These are phyloP conservation scores for Mycena haematopus DNA, from an alignment of 768 basidiomycete species.

Conservation along the genomic window DNA sequence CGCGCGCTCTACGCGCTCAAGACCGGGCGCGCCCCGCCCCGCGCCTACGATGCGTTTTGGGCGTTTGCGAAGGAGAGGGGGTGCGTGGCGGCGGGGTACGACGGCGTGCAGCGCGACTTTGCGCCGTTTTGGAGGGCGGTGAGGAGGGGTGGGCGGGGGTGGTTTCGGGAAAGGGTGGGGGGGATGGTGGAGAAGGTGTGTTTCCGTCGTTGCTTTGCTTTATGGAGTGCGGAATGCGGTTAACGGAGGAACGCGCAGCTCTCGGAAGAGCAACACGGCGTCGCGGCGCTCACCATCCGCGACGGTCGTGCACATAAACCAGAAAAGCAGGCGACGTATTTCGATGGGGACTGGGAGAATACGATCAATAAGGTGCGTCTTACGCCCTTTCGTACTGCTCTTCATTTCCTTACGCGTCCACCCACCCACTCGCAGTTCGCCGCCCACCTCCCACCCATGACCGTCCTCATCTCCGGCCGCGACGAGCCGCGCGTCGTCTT, in stretches of 20 bases:
- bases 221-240: too few relatives aligned
- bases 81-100: not conserved
- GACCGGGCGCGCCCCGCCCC: not conserved
- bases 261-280: too few relatives aligned
- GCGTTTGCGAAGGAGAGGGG: not conserved
- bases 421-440: slow-evolving; percentile 19
- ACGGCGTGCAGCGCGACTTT: too few relatives aligned
- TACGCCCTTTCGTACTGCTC: too few relatives aligned
- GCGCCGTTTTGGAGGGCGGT: not conserved
- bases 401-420: not conserved
- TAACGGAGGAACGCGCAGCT: too few relatives aligned
- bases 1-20: not conserved
- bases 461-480: slow-evolving; percentile 27
- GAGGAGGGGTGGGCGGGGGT: not conserved
- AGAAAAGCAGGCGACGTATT: too few relatives aligned
- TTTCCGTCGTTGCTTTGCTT: too few relatives aligned
- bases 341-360: too few relatives aligned
- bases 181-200: not conserved
- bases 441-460: slow-evolving; percentile 8
- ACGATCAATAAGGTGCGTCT: too few relatives aligned
- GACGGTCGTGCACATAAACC: too few relatives aligned
- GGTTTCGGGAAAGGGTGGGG: not conserved
- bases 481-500: slow-evolving; percentile 31
- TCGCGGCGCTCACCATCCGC: too few relatives aligned
- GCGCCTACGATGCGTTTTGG: not conserved